Base-by-base conservation (phyloP, 1,284 basidiomycete species). In the Veloboletus limbatus region DNA sequence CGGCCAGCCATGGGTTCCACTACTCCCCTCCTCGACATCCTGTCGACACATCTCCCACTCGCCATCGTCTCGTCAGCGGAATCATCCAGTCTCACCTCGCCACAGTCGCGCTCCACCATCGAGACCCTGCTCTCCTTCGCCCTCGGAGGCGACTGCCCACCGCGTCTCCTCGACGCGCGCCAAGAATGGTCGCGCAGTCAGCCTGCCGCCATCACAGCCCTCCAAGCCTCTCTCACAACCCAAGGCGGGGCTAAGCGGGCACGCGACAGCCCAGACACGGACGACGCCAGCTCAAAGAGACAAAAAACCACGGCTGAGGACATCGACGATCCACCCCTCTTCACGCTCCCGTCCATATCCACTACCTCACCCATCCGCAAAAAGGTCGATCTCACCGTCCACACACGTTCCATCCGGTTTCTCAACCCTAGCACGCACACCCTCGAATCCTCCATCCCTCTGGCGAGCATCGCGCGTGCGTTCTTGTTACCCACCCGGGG, bases 401-500 rank as follows among this genome's bases (percentile, higher is more conserved):
- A 77, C 53, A 54, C 64, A 13, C 63, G 67, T 16, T 69, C 74
- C 6, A 69, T 86, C 37, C 70, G 68, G 4, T 74, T 87, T 52
- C 63, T 68, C 13, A 70, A 81, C 57, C 67, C 78, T 1, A 53
- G 66, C 2, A 74, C 77, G 0, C 66, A 70, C 41, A 65, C 63
- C 14, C 54, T 74, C 17, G 77, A 82, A 52, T 67, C 73, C 0
- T 67, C 69, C 16, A 62, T 81, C 36, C 72, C 77, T 0, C 67
- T 80, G 24, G 60, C 72, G 8, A 55, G 59, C 21, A 59, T 85
- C 49, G 66, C 66, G 7, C 77, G 82, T 27, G 77, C 77, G 0
- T 87, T 87, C 61, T 57, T 87, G 38, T 60, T 86, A 2, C 81
- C 84, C 8, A 85, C 83, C 0, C 74, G 82, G 18, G 82, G 81